Conservation (phyloP, 495 filamentous ascomycete genomes). For the Aspergillus panamensis region DNA sequence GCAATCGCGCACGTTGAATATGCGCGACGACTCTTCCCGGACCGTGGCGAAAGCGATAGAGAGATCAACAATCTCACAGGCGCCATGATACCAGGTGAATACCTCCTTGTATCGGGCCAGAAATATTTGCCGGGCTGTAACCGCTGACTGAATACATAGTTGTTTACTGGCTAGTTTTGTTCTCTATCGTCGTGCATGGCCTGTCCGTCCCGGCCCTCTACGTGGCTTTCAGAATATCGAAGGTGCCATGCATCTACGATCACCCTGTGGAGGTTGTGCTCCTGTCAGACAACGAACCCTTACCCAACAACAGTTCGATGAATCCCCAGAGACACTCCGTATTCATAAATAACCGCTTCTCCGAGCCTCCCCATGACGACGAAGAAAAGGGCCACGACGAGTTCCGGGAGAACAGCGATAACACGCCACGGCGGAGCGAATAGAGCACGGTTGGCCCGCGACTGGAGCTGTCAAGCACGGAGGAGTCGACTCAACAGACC, state of each 20-base stretch:
- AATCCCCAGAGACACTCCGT: slow-evolving; percentile 42
- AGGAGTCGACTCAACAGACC: background rate
- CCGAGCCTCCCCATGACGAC: slow-evolving; percentile 30
- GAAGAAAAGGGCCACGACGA: slow-evolving; percentile 10
- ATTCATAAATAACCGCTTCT: slow-evolving; percentile 56
- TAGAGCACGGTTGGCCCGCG: background rate
- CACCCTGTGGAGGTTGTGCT: slow-evolving; percentile 49
- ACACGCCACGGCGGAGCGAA: slow-evolving; percentile 10
- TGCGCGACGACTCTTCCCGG: slow-evolving; percentile 51
- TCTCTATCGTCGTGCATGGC: slow-evolving; percentile 57
- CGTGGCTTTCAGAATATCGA: slow-evolving; percentile 41
- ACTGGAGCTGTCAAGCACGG: background rate
- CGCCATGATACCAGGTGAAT: slow-evolving; percentile 43
- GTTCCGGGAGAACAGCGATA: slow-evolving; percentile 2
- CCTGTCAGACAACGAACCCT: slow-evolving; percentile 46
- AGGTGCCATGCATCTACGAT: slow-evolving; percentile 47
- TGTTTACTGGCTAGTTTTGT: slow-evolving; percentile 57
- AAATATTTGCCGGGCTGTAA: background rate
- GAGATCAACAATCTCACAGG: slow-evolving; percentile 51
- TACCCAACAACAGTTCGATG: slow-evolving; percentile 51
- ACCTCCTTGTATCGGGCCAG: background rate
- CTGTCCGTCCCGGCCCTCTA: slow-evolving; percentile 53
- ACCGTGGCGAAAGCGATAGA: slow-evolving; percentile 44
- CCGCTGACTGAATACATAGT: slow-evolving; percentile 26
- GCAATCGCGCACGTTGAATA: slow-evolving; percentile 48